These are phyloP conservation scores for Arthrobotrys musiformis DNA, from an alignment of 2,329 filamentous ascomycete genomes.

Conservation along the genomic window DNA sequence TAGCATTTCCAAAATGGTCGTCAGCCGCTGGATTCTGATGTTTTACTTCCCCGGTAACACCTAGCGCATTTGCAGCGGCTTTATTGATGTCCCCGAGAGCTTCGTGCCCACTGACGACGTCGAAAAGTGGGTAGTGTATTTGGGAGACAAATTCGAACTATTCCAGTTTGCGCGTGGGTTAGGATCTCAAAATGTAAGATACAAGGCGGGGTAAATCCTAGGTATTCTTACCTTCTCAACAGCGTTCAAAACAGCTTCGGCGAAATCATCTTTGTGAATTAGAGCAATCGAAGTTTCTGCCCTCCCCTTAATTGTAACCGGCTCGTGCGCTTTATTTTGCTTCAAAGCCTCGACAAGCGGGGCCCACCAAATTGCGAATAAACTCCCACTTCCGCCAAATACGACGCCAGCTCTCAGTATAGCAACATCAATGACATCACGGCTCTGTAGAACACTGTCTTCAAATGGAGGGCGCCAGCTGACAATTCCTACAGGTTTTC, in stretches of 20 bases:
- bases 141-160: slow-evolving; percentile 47
- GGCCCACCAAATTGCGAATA: slow-evolving; percentile 60
- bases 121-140: slow-evolving; percentile 62
- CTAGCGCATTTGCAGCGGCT: slow-evolving; percentile 58
- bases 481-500: slow-evolving; percentile 58
- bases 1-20: slow-evolving; percentile 59
- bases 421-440: slow-evolving; percentile 61
- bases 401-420: slow-evolving; percentile 61
- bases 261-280: slow-evolving; percentile 63
- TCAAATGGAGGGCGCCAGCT: slow-evolving; percentile 61
- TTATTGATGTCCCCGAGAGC: slow-evolving; percentile 60
- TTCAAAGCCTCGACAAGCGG: slow-evolving; percentile 59
- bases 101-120: slow-evolving; percentile 61
- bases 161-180: neutral
- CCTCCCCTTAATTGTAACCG: slow-evolving; percentile 58
- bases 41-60: slow-evolving; percentile 59
- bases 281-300: slow-evolving; percentile 58
- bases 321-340: slow-evolving; percentile 22
- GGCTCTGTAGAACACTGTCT: slow-evolving; percentile 60
- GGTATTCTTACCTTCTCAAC: slow-evolving; percentile 61
- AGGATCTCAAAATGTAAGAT: neutral
- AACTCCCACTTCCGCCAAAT: slow-evolving; percentile 61
- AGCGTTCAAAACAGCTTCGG: slow-evolving; percentile 60
- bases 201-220: slow-evolving; percentile 43
- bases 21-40: slow-evolving; percentile 57